Base-by-base conservation (phyloP, 2,329 filamentous ascomycete genomes). In the Ophiostoma himal-ulmi region DNA sequence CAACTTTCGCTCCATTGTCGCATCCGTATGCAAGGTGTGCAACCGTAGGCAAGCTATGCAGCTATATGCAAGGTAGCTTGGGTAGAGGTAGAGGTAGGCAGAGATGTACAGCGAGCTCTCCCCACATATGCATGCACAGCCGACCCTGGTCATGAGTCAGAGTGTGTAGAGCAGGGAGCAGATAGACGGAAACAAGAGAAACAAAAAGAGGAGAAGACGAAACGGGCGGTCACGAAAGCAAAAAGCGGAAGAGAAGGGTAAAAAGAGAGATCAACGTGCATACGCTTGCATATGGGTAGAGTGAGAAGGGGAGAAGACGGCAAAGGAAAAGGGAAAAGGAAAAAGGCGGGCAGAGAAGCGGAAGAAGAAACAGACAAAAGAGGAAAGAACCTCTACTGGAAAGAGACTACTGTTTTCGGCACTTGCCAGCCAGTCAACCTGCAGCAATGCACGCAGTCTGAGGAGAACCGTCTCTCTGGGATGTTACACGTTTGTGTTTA, bases 371-470 rank as follows among this genome's bases (percentile, higher is more conserved):
- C n/a, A 34, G 57, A 52, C n/a, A n/a, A 37, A 30, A 41, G 34
- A 69, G 26, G 39, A 54, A 30, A 44, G 37, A 62, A 54, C 1
- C 7, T 30, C 13, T 14, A 62, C 30, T 17, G 67, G 10, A 62
- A 17, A 39, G 52, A 62, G 44, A 39, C n/a, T 26, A n/a, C 34
- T 36, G 22, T 34, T 44, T 11, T 37, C 67, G 26, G 10, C 48
- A 57, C 7, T 34, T 5, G 5, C n/a, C 70, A 74, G 72, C 72
- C 72, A 73, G 70, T 73, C 69, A 70, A 71, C 70, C 69, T 72
- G 71, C 73, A 74, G 71, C 66, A 26, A 68, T 67, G 37, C 26
- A 41, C 41, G 60, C 62, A 69, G 66, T 52, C 48, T 69, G 36
- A 71, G 54, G 67, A 39, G 34, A 65, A 34, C 57, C 57, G 57